Evolutionary conservation across 75 land plant genomes (phyloP).

Genomic region (Sequoiadendron giganteum): DNA sequence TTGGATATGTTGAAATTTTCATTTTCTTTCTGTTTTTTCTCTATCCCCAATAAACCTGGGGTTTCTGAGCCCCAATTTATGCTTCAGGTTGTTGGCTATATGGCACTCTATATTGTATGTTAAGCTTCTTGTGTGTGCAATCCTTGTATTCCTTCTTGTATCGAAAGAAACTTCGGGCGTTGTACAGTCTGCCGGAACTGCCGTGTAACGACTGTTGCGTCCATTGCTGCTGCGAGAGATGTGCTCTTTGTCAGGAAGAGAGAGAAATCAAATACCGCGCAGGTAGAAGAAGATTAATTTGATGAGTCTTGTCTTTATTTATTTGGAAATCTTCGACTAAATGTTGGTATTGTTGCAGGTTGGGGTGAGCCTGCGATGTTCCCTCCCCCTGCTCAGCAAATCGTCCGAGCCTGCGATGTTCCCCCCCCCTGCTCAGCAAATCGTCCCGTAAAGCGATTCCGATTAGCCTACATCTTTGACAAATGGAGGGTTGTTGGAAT

Average conservation of each 20-base stretch:
- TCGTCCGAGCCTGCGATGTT: too few relatives aligned
- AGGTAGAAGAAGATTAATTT: neutral
- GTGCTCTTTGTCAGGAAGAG: slow-evolving; percentile 4
- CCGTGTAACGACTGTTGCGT: slow-evolving; percentile 8
- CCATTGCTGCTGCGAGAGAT: slow-evolving; percentile 12
- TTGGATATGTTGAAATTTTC: too few relatives aligned
- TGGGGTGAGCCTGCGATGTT: too few relatives aligned
- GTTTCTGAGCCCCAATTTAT: neutral
- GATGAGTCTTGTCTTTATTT: neutral
- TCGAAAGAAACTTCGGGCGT: slow-evolving; percentile 12
- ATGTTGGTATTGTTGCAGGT: too few relatives aligned
- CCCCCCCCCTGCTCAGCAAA: too few relatives aligned
- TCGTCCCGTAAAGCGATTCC: too few relatives aligned
- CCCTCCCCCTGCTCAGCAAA: too few relatives aligned
- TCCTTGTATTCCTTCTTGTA: slow-evolving; percentile 7
- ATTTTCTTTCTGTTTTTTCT: neutral
- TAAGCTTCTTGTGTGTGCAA: slow-evolving; percentile 1
- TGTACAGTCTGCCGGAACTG: slow-evolving; percentile 4
- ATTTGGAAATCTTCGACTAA: too few relatives aligned
- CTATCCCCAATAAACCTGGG: neutral
- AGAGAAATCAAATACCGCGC: slow-evolving; percentile 10
- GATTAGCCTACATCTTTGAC: too few relatives aligned
- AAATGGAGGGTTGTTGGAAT: too few relatives aligned
- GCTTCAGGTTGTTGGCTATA: neutral
- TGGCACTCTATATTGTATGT: neutral